Base-by-base conservation (phyloP, 164 flowering plant genomes). In the Aristolochia fimbriata region DNA sequence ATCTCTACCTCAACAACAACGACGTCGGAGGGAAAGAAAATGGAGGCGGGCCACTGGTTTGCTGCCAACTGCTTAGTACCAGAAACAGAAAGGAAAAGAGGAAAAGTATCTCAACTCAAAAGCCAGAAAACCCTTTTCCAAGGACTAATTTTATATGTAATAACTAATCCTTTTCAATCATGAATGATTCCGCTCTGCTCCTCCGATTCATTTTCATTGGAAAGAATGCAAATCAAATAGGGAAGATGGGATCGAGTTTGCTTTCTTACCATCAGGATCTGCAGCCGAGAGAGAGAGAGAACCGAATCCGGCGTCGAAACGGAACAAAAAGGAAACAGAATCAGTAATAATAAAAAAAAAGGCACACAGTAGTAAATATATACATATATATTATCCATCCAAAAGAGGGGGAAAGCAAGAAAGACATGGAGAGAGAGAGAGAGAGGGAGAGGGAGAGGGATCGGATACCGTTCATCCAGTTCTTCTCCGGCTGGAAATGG, bases 381-480 rank as follows among this genome's bases (percentile, higher is more conserved):
- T n/a, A n/a, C n/a, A n/a, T n/a, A n/a, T n/a, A n/a, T n/a, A n/a
- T n/a, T n/a, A n/a, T n/a, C n/a, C n/a, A n/a, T n/a, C n/a, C n/a
- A 27, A 5, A 27, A 27, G 5, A 27, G 30, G 30, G 30, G 5
- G 30, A 27, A 27, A 27, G 30, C 2, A 27, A 27, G 30, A n/a
- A n/a, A 27, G 30, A 27, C 30, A 27, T 2, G 30, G 30, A 27
- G 30, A 27, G 30, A 27, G 30, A 27, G 30, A 27, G 30, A 27
- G 30, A 27, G 30, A 27, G 30, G 5, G 30, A 27, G 30, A 27
- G 30, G 5, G 30, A 27, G 30, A 27, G 30, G 5, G 30, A 52
- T 21, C 57, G 7, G 15, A 21, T 12, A 55, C 96, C 96, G 64
- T 88, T 88, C 96, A 88, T 88, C 96, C 93, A 88, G 50, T 88